Evolutionary conservation across 2,329 filamentous ascomycete species (phyloP).

Genomic region (Aspergillus pseudonomiae): DNA sequence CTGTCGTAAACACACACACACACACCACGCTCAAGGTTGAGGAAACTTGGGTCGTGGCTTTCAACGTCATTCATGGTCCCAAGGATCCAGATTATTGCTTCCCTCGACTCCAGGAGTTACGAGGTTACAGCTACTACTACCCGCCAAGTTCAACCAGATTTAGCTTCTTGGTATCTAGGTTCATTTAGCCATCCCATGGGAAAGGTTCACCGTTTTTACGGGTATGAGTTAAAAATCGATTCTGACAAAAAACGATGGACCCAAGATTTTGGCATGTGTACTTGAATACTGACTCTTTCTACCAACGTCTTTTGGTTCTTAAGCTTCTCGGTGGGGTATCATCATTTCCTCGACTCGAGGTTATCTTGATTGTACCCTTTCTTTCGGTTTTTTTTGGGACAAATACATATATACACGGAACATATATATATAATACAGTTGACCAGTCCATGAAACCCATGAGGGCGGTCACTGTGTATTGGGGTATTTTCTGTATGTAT

Average conservation of each 20-base stretch:
- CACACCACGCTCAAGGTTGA: background rate
- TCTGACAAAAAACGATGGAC: constrained; percentile 13
- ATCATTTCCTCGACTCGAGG: background rate
- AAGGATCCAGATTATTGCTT: constrained; percentile 6
- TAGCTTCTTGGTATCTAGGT: constrained; percentile 6
- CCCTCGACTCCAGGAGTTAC: background rate
- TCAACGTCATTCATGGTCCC: constrained; percentile 3
- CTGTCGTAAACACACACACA: background rate
- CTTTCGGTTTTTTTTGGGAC: too few species aligned
- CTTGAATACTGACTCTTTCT: background rate
- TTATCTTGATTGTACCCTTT: background rate
- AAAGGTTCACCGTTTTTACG: constrained; percentile 16
- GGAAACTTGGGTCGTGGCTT: background rate
- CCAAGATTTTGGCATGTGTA: constrained; percentile 5
- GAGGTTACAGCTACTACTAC: background rate
- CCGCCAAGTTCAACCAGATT: background rate
- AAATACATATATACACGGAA: too few species aligned
- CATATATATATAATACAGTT: constrained; percentile 2
- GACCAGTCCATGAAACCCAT: background rate
- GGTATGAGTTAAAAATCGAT: constrained; percentile 9
- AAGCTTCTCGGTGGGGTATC: background rate
- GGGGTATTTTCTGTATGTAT: background rate
- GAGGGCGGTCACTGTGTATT: background rate
- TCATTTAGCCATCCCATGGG: constrained; percentile 9
- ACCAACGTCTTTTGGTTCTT: too few species aligned